Conservation (phyloP, 2,329 filamentous ascomycete species). For the Diaporthe sp. region DNA sequence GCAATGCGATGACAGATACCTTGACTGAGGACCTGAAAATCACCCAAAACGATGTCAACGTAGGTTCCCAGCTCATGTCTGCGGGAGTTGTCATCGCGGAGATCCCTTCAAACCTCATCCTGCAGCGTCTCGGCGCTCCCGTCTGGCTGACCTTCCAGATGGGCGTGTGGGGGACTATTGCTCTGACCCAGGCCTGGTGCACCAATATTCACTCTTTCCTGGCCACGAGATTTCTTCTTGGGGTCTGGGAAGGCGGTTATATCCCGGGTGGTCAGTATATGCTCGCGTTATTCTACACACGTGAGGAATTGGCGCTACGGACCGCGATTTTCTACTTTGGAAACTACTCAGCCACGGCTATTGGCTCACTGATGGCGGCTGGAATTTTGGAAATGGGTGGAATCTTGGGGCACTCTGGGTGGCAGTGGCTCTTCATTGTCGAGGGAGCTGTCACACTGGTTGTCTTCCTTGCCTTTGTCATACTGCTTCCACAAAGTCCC, state of each 20-base stretch:
- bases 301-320: conserved; percentile 54
- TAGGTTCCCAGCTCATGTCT: conserved; percentile 54
- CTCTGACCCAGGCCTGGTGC: conserved; percentile 56
- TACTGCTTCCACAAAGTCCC: conserved; percentile 35
- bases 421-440: conserved; percentile 41
- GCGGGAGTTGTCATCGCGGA: conserved; percentile 54
- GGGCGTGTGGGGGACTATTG: conserved; percentile 55
- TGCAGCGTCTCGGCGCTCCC: conserved; percentile 54
- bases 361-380: conserved; percentile 37
- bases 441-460: conserved; percentile 33
- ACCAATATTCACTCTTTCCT: conserved; percentile 49
- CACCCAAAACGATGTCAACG: conserved; percentile 63
- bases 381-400: conserved; percentile 36
- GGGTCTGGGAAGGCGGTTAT: conserved; percentile 56
- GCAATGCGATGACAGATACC: conserved; percentile 60
- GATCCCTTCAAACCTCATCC: conserved; percentile 58
- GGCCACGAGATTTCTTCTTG: conserved; percentile 54
- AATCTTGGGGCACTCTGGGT: conserved; percentile 32
- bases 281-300: conserved; percentile 57
- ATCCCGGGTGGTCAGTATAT: conserved; percentile 53
- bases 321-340: conserved; percentile 58
- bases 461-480: conserved; percentile 29
- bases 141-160: conserved; percentile 56
- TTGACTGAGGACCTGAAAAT: conserved; percentile 64
- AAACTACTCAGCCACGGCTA: conserved; percentile 51